phyloP scores from a whole-genome alignment of 163 green algal genomes.

The Botryococcus braunii region DNA sequence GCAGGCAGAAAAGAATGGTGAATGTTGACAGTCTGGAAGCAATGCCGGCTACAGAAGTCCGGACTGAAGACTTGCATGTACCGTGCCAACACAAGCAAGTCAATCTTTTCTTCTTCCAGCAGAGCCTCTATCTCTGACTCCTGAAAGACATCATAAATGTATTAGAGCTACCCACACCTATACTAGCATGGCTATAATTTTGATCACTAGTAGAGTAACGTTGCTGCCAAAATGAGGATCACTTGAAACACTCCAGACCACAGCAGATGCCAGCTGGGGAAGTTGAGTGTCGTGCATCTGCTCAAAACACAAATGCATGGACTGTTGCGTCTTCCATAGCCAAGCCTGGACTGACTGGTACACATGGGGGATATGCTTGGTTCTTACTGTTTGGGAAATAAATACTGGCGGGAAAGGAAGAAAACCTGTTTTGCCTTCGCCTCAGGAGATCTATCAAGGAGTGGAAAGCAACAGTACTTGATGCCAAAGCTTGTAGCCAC shows the following conservation, averaged over 20 bases:
- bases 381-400: too few relatives aligned
- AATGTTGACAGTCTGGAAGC: slow-evolving; percentile 73
- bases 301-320: too few relatives aligned
- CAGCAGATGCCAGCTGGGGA: background rate
- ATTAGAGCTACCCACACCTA: background rate
- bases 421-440: slow-evolving; percentile 31
- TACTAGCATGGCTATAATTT: background rate
- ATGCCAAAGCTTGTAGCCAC: slow-evolving; percentile 56
- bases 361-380: too few relatives aligned
- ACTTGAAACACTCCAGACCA: background rate
- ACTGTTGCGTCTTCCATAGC: too few relatives aligned
- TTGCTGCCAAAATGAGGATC: background rate
- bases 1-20: slow-evolving; percentile 75
- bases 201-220: background rate
- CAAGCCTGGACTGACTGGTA: too few relatives aligned
- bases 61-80: slow-evolving; percentile 63
- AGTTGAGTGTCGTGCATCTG: background rate
- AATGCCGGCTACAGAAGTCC: slow-evolving; percentile 58
- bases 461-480: slow-evolving; percentile 49
- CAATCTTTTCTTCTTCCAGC: slow-evolving; percentile 43
- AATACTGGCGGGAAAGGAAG: background rate
- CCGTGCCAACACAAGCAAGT: slow-evolving; percentile 62
- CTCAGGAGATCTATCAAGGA: slow-evolving; percentile 23
- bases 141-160: too few relatives aligned
- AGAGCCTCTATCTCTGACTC: slow-evolving; percentile 55